Conservation (phyloP, 1,284 basidiomycete species). For the Pseudozyma thailandica region DNA sequence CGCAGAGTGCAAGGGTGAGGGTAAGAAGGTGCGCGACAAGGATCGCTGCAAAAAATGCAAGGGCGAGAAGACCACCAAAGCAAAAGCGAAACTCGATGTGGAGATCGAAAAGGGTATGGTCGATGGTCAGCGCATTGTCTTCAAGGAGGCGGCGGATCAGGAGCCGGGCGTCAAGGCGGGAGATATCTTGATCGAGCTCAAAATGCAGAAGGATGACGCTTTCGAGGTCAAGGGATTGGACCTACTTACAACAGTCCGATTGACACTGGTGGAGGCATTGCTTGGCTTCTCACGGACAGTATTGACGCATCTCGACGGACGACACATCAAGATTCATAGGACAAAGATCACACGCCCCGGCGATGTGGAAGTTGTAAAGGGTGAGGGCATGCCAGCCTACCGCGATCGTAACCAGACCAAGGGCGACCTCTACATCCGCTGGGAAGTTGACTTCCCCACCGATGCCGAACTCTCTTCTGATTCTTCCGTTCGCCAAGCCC, state of each 20-base stretch:
- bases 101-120: constrained; percentile 87
- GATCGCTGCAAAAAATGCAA: constrained; percentile 98
- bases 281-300: constrained; percentile 62
- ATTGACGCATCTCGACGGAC: constrained; percentile 64
- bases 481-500: constrained; percentile 27
- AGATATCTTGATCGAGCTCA: constrained; percentile 81
- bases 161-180: constrained; percentile 58
- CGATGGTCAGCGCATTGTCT: constrained; percentile 84
- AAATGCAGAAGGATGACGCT: constrained; percentile 76
- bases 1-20: constrained; percentile 81
- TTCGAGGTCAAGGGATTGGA: constrained; percentile 85
- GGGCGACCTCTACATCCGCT: constrained; percentile 61
- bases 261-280: constrained; percentile 58
- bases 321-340: constrained; percentile 52
- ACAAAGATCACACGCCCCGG: constrained; percentile 57
- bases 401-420: constrained; percentile 40
- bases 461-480: constrained; percentile 47
- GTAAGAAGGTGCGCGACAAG: constrained; percentile 84
- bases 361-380: constrained; percentile 55
- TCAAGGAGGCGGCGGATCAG: constrained; percentile 85
- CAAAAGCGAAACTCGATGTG: constrained; percentile 75
- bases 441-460: constrained; percentile 63
- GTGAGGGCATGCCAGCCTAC: constrained; percentile 64
- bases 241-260: constrained; percentile 76
- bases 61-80: constrained; percentile 82